Evolutionary conservation across 768 basidiomycete genomes (phyloP), one percentile per base, ranked within the genome.

Genomic region (Lentinula detonsa): DNA sequence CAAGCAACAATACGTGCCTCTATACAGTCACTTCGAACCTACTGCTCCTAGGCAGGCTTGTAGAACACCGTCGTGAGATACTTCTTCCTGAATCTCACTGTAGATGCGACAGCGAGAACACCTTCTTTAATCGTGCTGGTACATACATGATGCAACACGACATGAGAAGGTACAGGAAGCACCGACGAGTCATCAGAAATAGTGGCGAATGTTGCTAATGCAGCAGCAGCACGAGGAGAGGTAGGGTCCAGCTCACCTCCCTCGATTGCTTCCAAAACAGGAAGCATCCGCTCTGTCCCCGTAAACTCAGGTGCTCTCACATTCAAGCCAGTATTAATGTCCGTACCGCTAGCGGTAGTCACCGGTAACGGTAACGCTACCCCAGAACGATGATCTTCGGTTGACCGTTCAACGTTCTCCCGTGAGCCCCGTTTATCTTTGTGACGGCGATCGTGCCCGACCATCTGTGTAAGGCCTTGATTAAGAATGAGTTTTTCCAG

Each of bases 401-500:
- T 21, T 21, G 11, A 13, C 37, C 39, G 37, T 6, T 43, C 55
- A 11, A 28, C 43, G 8, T 56, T 23, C 55, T 63, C 74, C 65
- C 66, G 80, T 68, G 67, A 68, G 63, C 66, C 72, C 37, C 54
- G 72, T 67, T 66, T 75, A 8, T 72, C 71, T 37, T 35, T 35
- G n/a, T 39, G 53, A 54, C 55, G 55, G n/a, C 39, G 37, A 16
- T 56, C 37, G 23, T 43, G 55, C 8, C 37, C 55, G n/a, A 42
- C 23, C 39, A 18, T 33, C 21, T 56, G 55, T 3, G 55, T 23
- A 23, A 42, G 33, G 23, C 40, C 28, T 40, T 40, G 37, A 62
- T 98, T 98, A 62, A 99, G 75, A 62, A 98, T 97, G 55, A 97
- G 86, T 68, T 94, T 95, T 69, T 98, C 95, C 46, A 99, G 77